Evolutionary conservation across 352 stramenopile species (phyloP).

Genomic region (Globisporangium cylindrosporum): DNA sequence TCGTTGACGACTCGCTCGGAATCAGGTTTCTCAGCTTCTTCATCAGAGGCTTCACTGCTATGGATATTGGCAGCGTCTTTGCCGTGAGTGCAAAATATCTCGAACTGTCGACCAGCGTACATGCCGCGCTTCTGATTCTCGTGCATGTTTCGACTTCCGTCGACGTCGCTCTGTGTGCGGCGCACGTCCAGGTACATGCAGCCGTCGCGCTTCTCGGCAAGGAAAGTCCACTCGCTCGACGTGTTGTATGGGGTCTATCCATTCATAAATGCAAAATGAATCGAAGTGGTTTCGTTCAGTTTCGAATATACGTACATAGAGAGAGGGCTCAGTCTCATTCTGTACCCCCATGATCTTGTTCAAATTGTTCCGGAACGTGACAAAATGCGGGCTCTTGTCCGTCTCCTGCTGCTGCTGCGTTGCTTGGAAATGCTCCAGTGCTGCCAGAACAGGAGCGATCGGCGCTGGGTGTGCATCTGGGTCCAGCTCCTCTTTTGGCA

Average conservation of each 20-base stretch:
- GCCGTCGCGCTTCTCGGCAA: slow-evolving; percentile 46
- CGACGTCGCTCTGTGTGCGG: slow-evolving; percentile 41
- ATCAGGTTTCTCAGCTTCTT: background rate
- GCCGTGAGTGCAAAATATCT: slow-evolving; percentile 47
- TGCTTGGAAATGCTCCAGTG: slow-evolving; percentile 42
- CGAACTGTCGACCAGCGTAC: slow-evolving; percentile 75
- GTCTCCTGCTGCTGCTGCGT: slow-evolving; percentile 8
- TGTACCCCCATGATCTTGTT: slow-evolving; percentile 81
- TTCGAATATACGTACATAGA: background rate
- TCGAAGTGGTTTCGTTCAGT: background rate
- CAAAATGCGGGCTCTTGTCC: slow-evolving; percentile 37
- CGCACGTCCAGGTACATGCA: slow-evolving; percentile 69
- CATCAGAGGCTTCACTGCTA: background rate
- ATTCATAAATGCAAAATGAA: background rate
- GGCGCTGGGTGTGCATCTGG: slow-evolving; percentile 41
- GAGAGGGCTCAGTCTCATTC: slow-evolving; percentile 3
- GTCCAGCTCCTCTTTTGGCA: slow-evolving; percentile 49
- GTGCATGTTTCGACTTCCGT: slow-evolving; percentile 37
- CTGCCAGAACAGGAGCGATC: slow-evolving; percentile 43
- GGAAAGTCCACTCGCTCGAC: slow-evolving; percentile 64
- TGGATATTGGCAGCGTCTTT: background rate
- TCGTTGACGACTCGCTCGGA: slow-evolving; percentile 41
- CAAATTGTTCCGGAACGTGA: slow-evolving; percentile 79
- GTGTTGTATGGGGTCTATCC: slow-evolving; percentile 75
- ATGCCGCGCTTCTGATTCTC: slow-evolving; percentile 50